Conservation (phyloP, 202 grass and related monocot genomes). For the Cymbopogon flexuosus region DNA sequence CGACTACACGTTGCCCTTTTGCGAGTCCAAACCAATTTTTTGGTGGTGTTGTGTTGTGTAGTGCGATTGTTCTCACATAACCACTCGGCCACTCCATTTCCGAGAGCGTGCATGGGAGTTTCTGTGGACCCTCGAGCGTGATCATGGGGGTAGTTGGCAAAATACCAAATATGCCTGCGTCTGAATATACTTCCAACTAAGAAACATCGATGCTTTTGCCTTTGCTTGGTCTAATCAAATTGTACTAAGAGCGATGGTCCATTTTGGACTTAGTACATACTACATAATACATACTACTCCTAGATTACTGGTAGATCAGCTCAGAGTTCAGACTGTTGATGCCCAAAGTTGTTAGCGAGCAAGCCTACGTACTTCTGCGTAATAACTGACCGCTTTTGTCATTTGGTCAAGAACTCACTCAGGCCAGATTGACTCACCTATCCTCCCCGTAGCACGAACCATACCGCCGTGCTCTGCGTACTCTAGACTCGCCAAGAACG, state of each 20-base stretch:
- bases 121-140: neutral
- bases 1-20: slow-evolving; percentile 19
- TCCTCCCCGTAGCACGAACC: neutral
- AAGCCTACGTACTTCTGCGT: neutral
- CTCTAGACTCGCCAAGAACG: neutral
- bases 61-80: slow-evolving; percentile 22
- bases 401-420: neutral
- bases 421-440: neutral
- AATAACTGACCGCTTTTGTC: neutral
- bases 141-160: slow-evolving; percentile 4
- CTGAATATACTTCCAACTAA: neutral
- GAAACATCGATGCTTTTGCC: neutral
- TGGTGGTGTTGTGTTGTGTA: neutral
- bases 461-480: neutral
- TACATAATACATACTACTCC: neutral
- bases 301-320: neutral
- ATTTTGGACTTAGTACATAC: neutral
- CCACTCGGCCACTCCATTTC: neutral
- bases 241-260: neutral
- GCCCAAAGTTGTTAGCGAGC: neutral
- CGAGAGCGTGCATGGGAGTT: neutral
- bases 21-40: neutral
- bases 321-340: neutral
- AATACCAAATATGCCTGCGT: neutral
- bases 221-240: slow-evolving; percentile 3